Base-by-base conservation (phyloP, 345 rosid species). In the Pelargonium nanum region DNA sequence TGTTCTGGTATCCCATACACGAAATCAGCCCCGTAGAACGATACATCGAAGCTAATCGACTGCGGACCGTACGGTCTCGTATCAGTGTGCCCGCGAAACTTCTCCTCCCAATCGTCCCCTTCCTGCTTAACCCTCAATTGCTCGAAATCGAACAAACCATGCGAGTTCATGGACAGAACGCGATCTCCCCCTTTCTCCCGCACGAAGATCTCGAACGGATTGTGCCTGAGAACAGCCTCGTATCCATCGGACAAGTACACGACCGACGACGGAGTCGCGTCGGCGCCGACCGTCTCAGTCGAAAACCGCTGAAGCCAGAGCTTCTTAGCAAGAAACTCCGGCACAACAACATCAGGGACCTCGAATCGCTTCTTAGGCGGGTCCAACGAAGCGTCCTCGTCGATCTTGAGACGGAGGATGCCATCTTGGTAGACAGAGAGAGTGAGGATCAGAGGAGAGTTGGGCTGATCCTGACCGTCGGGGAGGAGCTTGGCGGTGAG, bases 1-100 rank as follows among this genome's bases (percentile, higher is more conserved):
- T 74, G 99, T 63, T 94, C 99, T 23, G 97, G 97, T 4, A 94
- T 84, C 23, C 99, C 99, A 5, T 85, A 81, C 24, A 90, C 95
- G 32, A 88, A 87, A 65, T 88, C 92, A 5, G 95, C 83, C 56
- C 72, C 92, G 48, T 90, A 88, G 74, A 94, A 94, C 0, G 97
- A 83, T 26, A 94, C 96, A 62, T 94, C 99, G 28, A 90, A 88
- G 72, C 95, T 90, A 68, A 94, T 86, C 5, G 99, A 90, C 44
- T 94, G 97, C 23, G 99, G 82, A 67, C 99, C 97, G 60, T 69
- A 77, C 0, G 97, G 97, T 67, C 97, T 90, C 3, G 57, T 78
- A 64, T 94, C 99, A 0, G 95, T 90, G 56, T 94, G 91, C 6
- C 81, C 58, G 61, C 79, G 78, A 65, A 90, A 94, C 55, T 75